Evolutionary conservation across 2,329 filamentous ascomycete species (phyloP).

Genomic region (Onygenales sp.): DNA sequence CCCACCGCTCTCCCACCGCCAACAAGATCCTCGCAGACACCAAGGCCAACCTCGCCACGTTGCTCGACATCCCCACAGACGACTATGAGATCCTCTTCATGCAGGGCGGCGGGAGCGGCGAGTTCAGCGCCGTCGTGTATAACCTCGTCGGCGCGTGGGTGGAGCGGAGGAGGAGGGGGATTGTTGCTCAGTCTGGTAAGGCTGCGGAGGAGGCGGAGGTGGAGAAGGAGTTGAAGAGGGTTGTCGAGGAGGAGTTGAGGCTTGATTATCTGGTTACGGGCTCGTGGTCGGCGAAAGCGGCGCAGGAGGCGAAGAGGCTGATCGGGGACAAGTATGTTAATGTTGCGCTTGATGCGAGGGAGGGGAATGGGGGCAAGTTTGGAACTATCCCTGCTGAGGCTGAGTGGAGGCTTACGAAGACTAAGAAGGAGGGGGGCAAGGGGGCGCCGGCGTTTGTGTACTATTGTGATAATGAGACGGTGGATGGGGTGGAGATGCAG

Average conservation of each 20-base stretch:
- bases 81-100: slow-evolving; percentile 85
- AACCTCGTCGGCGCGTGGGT: slow-evolving; percentile 82
- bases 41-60: slow-evolving; percentile 61
- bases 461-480: slow-evolving; percentile 86
- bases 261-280: slow-evolving; percentile 88
- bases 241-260: slow-evolving; percentile 61
- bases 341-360: slow-evolving; percentile 57
- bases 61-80: slow-evolving; percentile 66
- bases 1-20: slow-evolving; percentile 73
- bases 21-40: slow-evolving; percentile 68
- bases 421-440: slow-evolving; percentile 45
- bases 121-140: slow-evolving; percentile 76
- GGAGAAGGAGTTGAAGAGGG: slow-evolving; percentile 51
- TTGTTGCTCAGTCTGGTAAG: slow-evolving; percentile 46
- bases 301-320: slow-evolving; percentile 69
- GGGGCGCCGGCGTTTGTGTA: slow-evolving; percentile 60
- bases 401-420: slow-evolving; percentile 61
- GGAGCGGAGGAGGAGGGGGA: slow-evolving; percentile 52
- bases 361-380: slow-evolving; percentile 68
- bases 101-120: slow-evolving; percentile 74
- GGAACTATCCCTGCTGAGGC: slow-evolving; percentile 70
- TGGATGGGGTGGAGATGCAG: slow-evolving; percentile 82
- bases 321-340: slow-evolving; percentile 70
- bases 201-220: slow-evolving; percentile 48
- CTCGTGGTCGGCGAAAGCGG: slow-evolving; percentile 82